Evolutionary conservation across 2,329 filamentous ascomycete genomes (phyloP).

Genomic region (Trichoderma semiorbis): DNA sequence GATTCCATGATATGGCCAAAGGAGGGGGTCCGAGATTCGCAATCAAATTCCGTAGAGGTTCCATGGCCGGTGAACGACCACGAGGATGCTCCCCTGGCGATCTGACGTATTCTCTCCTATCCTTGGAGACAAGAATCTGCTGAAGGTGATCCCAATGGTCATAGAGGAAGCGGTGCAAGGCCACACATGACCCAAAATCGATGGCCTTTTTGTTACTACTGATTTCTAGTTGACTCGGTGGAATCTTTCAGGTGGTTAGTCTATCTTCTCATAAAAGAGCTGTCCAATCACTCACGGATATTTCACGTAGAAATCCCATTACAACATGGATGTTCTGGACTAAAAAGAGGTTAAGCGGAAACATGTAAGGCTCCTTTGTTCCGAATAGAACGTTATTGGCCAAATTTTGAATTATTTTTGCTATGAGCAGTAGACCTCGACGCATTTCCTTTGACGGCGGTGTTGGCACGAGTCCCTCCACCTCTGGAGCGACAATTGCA

Average conservation of each 20-base stretch:
- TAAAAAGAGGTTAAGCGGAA: slow-evolving; percentile 65
- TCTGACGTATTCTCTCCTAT: slow-evolving; percentile 54
- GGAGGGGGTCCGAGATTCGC: slow-evolving; percentile 65
- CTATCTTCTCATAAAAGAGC: background rate
- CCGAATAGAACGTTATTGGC: slow-evolving; percentile 71
- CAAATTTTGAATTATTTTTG: slow-evolving; percentile 68
- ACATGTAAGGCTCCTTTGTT: slow-evolving; percentile 71
- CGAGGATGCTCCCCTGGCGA: slow-evolving; percentile 52
- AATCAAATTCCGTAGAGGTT: slow-evolving; percentile 59
- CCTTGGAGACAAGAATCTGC: slow-evolving; percentile 59
- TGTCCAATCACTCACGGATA: slow-evolving; percentile 49
- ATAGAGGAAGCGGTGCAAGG: slow-evolving; percentile 65
- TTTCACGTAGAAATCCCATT: slow-evolving; percentile 63
- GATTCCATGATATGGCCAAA: slow-evolving; percentile 66
- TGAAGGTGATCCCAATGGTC: slow-evolving; percentile 69
- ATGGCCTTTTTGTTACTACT: slow-evolving; percentile 49
- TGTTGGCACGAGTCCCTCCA: slow-evolving; percentile 59
- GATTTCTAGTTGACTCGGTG: slow-evolving; percentile 45
- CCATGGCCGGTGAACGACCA: slow-evolving; percentile 54
- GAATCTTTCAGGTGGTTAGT: slow-evolving; percentile 35
- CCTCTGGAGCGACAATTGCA: slow-evolving; percentile 67
- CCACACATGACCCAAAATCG: slow-evolving; percentile 69
- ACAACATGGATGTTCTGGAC: slow-evolving; percentile 66
- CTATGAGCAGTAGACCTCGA: slow-evolving; percentile 63
- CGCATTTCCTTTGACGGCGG: slow-evolving; percentile 66